These are phyloP conservation scores for Steccherinum ochraceum DNA, from an alignment of 768 basidiomycete species.

Conservation along the genomic window DNA sequence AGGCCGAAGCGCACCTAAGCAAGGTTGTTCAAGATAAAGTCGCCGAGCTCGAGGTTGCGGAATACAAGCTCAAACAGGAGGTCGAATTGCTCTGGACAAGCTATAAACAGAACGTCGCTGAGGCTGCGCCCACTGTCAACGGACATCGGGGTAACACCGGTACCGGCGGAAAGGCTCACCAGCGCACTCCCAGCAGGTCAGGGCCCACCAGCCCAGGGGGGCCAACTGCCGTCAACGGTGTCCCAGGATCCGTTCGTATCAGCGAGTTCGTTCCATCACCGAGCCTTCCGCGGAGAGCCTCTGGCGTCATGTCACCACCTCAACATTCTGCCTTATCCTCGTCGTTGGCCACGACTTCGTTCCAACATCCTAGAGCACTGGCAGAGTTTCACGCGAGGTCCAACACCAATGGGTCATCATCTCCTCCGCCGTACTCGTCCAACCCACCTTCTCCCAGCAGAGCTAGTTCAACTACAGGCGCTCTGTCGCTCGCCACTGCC, in stretches of 20 bases:
- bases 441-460: slow-evolving; percentile 6
- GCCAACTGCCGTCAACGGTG: background rate
- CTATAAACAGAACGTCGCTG: slow-evolving; percentile 34
- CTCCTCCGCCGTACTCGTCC: background rate
- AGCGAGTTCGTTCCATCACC: slow-evolving; percentile 52
- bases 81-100: slow-evolving; percentile 60
- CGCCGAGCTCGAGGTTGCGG: slow-evolving; percentile 48
- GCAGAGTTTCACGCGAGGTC: slow-evolving; percentile 13
- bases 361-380: slow-evolving; percentile 44
- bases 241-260: slow-evolving; percentile 30
- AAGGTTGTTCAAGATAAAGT: slow-evolving; percentile 47
- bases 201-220: background rate
- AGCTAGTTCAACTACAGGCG: slow-evolving; percentile 11
- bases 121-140: background rate
- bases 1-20: slow-evolving; percentile 53
- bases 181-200: slow-evolving; percentile 1
- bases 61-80: slow-evolving; percentile 46
- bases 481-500: slow-evolving; percentile 18
- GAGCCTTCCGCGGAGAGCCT: slow-evolving; percentile 25
- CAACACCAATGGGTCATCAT: slow-evolving; percentile 4
- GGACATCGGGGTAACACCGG: background rate
- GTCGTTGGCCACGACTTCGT: slow-evolving; percentile 55
- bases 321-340: slow-evolving; percentile 60
- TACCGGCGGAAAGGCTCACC: slow-evolving; percentile 12
- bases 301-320: slow-evolving; percentile 23